A percentile compares a stretch with the other conserved stretches of the same genome.
Evolutionary conservation across 2,329 filamentous ascomycete species (phyloP).

Genomic region (Epichloe amarillans): DNA sequence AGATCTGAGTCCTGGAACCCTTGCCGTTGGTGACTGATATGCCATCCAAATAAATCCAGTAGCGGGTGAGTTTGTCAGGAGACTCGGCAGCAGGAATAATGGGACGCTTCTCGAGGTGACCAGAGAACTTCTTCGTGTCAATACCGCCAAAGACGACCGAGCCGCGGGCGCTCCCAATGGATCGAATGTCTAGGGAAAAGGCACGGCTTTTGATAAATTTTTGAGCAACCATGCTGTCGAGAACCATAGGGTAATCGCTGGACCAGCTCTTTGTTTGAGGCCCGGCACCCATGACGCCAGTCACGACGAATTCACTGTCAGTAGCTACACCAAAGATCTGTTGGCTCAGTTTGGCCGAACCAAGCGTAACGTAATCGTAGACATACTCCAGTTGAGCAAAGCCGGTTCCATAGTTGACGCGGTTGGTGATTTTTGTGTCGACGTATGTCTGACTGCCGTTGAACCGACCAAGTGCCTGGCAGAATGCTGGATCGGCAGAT

Average conservation of each 20-base stretch:
- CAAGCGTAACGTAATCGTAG: constrained; percentile 20
- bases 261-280: constrained; percentile 21
- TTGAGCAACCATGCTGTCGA: constrained; percentile 22
- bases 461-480: constrained; percentile 17
- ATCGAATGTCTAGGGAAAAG: constrained; percentile 22
- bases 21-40: constrained; percentile 21
- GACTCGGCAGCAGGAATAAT: constrained; percentile 32
- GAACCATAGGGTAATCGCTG: constrained; percentile 19
- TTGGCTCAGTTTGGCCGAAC: constrained; percentile 18
- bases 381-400: constrained; percentile 20
- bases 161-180: constrained; percentile 17
- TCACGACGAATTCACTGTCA: constrained; percentile 15
- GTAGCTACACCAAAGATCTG: constrained; percentile 25
- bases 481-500: constrained; percentile 15
- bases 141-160: constrained; percentile 41
- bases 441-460: constrained; percentile 17
- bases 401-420: constrained; percentile 20
- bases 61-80: constrained; percentile 22
- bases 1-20: constrained; percentile 28
- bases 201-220: constrained; percentile 24
- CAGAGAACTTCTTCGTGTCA: constrained; percentile 41
- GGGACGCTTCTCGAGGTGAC: constrained; percentile 39
- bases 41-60: constrained; percentile 29
- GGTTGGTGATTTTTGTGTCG: constrained; percentile 13
- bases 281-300: constrained; percentile 23